phyloP scores from a whole-genome alignment of 306 rosid genomes.

The Purshia tridentata region DNA sequence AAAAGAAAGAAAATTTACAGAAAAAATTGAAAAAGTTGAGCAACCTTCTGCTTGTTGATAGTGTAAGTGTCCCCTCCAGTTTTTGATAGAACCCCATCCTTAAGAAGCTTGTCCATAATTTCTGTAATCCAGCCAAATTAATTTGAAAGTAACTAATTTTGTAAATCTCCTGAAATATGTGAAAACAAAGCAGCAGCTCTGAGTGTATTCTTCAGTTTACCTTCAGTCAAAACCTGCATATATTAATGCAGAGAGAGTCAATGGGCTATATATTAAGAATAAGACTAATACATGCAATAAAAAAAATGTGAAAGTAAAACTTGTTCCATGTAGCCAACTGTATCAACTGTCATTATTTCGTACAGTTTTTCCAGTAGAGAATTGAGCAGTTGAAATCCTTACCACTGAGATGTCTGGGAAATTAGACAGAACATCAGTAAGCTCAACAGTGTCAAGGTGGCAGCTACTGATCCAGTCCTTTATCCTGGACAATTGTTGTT shows the following conservation, averaged over 20 bases:
- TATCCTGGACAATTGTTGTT: conserved; percentile 62
- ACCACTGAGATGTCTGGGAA: conserved; percentile 93
- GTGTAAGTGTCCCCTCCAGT: conserved; percentile 57
- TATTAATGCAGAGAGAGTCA: conserved; percentile 29
- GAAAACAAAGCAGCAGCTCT: not conserved
- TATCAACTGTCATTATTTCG: not conserved
- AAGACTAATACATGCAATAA: not conserved
- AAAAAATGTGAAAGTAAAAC: not conserved
- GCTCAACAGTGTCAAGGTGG: conserved; percentile 61
- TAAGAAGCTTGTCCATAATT: conserved; percentile 67
- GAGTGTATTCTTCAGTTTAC: conserved; percentile 34
- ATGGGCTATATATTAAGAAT: conserved; percentile 10
- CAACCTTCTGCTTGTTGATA: conserved; percentile 67
- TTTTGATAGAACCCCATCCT: conserved; percentile 63
- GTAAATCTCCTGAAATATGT: not conserved
- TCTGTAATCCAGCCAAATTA: conserved; percentile 48
- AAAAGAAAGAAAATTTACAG: conserved; percentile 1
- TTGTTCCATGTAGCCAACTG: not conserved
- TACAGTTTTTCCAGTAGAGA: not conserved
- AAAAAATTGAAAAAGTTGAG: not conserved
- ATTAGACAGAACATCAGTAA: conserved; percentile 72
- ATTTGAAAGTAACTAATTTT: conserved; percentile 10
- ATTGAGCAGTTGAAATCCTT: conserved; percentile 23
- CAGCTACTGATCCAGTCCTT: conserved; percentile 71
- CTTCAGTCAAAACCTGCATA: conserved; percentile 79